Base-by-base conservation (phyloP, 2,329 filamentous ascomycete species). In the Lasiodiplodia sp. region DNA sequence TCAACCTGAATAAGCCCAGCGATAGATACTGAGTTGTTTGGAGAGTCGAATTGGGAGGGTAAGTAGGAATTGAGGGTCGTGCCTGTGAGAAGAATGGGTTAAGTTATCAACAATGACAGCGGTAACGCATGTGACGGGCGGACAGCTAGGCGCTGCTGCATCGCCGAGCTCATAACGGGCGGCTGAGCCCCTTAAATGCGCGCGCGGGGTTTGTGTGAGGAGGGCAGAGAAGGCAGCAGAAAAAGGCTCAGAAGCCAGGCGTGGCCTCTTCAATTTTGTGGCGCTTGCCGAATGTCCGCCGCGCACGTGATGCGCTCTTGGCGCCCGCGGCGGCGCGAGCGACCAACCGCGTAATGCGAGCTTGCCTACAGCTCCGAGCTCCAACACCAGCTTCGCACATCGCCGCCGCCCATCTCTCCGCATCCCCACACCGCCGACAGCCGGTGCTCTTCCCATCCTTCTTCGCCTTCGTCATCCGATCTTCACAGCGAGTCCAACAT, bases 401-500 rank as follows among this genome's bases (percentile, higher is more conserved):
- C 67, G 58, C 38, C 67, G 60, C 67, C 67, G 64, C 53, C 31
- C 53, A 58, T 51, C 52, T 31, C 51, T 31, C 21, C 63, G 47
- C 67, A 70, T 55, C 64, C 63, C 16, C 18, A 49, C 58, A 68
- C 62, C 67, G 60, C 57, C 25, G 5, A 34, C 37, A 65, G 31
- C 25, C 44, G 63, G 21, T 66, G 31, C 49, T 68, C 37, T 62
- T 66, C 55, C 31, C n/a, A 49, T 44, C 49, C 16, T 63, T 47
- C 58, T 57, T 47, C 66, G 62, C 63, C 55, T 25, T 37, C 53
- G 16, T 38, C 44, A 58, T 53, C 70, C 62, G 51, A 51, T 34
- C 34, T 16, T 44, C 68, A 38, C 72, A 74, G 73, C 74, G 23
- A 28, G 38, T 40, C 72, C 78, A 85, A 73, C 80, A 99, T 99